Percentiles rank a stretch among this genome's conserved stretches.
These are phyloP conservation scores for Linum tenue DNA, from an alignment of 345 rosid species.

Conservation along the genomic window DNA sequence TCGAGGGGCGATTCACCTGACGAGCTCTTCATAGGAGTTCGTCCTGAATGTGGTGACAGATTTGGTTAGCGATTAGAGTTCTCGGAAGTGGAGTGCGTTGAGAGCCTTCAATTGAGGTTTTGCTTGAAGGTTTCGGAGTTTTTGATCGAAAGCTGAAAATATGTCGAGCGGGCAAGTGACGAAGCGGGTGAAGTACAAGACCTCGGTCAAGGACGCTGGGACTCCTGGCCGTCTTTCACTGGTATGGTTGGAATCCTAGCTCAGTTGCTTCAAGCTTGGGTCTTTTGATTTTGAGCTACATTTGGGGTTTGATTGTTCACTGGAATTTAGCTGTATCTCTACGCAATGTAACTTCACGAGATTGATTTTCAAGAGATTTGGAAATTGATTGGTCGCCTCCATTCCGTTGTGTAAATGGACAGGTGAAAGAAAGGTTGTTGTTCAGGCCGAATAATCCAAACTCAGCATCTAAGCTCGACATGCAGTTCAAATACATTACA, in stretches of 20 bases:
- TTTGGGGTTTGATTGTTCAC: not conserved
- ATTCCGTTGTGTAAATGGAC: not conserved
- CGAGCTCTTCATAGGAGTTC: too few species aligned
- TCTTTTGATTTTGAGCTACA: not conserved
- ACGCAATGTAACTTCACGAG: not conserved
- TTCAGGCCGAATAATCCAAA: conserved; percentile 59
- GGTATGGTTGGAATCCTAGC: conserved; percentile 24
- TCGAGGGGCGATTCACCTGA: too few species aligned
- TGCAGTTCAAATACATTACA: conserved; percentile 54
- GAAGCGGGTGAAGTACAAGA: conserved; percentile 67
- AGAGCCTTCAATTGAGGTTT: not conserved
- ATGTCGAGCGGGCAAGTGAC: conserved; percentile 52
- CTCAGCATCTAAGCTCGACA: conserved; percentile 57
- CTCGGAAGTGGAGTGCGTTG: too few species aligned
- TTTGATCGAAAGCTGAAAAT: not conserved
- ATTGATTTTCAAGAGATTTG: not conserved
- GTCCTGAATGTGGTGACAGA: too few species aligned
- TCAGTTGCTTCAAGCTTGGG: not conserved
- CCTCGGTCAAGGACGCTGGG: conserved; percentile 71
- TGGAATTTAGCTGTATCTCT: not conserved
- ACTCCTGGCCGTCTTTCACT: conserved; percentile 58
- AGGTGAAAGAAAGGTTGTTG: conserved; percentile 1
- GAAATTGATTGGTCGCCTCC: not conserved
- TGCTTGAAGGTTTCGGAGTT: not conserved
- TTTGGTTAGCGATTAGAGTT: too few species aligned